These are phyloP conservation scores for Picea abies DNA, from an alignment of 83 land plant species.

Conservation along the genomic window DNA sequence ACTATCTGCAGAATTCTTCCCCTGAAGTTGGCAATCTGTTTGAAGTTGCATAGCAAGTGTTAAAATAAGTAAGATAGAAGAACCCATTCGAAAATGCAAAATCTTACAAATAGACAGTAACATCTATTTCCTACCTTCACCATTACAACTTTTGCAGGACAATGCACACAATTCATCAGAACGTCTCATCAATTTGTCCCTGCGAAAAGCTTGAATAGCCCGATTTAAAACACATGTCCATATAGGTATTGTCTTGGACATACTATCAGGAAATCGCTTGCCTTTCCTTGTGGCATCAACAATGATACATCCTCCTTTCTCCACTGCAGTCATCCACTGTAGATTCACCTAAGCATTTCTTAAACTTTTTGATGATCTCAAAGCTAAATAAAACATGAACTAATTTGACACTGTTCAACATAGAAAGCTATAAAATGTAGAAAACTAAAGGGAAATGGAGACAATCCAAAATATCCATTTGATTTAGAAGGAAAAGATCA, in stretches of 20 bases:
- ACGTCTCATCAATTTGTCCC: neutral
- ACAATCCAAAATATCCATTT: neutral
- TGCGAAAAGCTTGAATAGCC: conserved; percentile 37
- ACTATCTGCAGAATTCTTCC: neutral
- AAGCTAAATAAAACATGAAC: neutral
- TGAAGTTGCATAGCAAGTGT: neutral
- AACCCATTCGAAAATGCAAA: neutral
- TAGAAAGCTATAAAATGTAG: neutral
- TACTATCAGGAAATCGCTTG: conserved; percentile 95
- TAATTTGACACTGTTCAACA: neutral
- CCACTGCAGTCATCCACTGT: conserved; percentile 59
- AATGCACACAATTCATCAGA: neutral
- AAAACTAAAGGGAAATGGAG: neutral
- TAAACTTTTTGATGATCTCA: neutral
- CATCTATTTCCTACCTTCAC: neutral
- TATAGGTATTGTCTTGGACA: conserved; percentile 98
- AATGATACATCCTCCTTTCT: conserved; percentile 91
- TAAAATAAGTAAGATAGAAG: neutral
- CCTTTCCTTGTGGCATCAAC: conserved; percentile 98
- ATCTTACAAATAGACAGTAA: neutral
- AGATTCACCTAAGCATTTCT: conserved; percentile 12
- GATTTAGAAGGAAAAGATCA: neutral
- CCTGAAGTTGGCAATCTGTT: conserved; percentile 8
- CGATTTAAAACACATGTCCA: conserved; percentile 97
- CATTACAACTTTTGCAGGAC: conserved; percentile 9